Evolutionary conservation across 441 rosid species (phyloP), one percentile per base, ranked within the genome.

Genomic region (Aquilaria agallochum): DNA sequence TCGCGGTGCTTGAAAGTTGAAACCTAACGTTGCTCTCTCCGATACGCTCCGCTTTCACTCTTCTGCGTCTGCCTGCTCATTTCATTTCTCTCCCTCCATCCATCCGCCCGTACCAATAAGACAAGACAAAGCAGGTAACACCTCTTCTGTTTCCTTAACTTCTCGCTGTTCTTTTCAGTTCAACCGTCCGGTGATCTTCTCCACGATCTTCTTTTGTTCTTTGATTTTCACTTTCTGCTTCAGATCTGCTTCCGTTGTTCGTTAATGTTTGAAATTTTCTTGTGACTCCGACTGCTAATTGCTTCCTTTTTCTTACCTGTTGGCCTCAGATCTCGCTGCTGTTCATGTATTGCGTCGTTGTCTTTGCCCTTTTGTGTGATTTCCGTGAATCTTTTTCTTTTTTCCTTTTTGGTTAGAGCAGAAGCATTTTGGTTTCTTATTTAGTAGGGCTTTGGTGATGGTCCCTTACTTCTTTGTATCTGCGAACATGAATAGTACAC

Each of bases 191-290:
- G 42, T 36, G 49, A 44, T 55, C 55, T 20, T 9, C 15, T 3
- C n/a, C 0, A 31, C 10, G 2, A 14, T n/a, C 1, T 8, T 20
- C 5, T 9, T 7, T 14, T 1, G 4, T 42, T 31, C 40, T 13
- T 50, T 14, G 32, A 44, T 15, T 50, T 49, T 53, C 46, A 10
- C 2, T 62, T 53, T 34, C 46, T n/a, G 31, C 31, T 53, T 66
- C 46, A 62, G 75, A 72, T 66, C 68, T 62, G 61, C 48, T n/a
- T 31, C 3, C 3, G 56, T 20, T 20, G 3, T 44, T 20, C 6
- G 33, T 7, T 2, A 50, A 50, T 45, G 9, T 42, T 42, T 12
- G 42, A 27, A 31, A 11, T 11, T 40, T 58, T 42, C 9, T 32
- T 8, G 36, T 20, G 63, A 47, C 46, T 56, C 15, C 33, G 31